Conservation (phyloP, 495 filamentous ascomycete genomes). For the Penicillium longicatenatum region DNA sequence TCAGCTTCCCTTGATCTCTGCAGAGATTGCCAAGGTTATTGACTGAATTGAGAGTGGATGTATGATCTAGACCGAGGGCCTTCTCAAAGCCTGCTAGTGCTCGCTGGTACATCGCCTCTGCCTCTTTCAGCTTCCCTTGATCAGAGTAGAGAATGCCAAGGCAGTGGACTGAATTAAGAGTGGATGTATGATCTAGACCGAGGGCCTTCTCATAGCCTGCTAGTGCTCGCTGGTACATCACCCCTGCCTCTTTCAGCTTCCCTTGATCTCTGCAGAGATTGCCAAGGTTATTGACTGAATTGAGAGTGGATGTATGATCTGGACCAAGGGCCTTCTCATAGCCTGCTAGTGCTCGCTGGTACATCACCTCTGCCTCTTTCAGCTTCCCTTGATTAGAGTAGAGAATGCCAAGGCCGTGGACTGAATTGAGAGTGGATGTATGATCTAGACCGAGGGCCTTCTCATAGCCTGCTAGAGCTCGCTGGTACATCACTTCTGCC, state of each 20-base stretch:
- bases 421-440: too few species aligned
- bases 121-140: constrained; percentile 37
- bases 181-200: constrained; percentile 35
- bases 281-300: background rate
- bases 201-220: constrained; percentile 36
- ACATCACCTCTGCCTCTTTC: too few species aligned
- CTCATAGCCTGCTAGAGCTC: too few species aligned
- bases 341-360: too few species aligned
- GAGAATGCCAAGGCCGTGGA: too few species aligned
- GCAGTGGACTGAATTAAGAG: constrained; percentile 37
- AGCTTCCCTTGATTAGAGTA: too few species aligned
- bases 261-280: constrained; percentile 27
- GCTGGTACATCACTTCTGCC: too few species aligned
- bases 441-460: too few species aligned
- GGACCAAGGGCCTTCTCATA: too few species aligned
- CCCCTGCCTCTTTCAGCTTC: constrained; percentile 39
- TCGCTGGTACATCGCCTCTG: constrained; percentile 26
- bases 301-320: too few species aligned
- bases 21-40: constrained; percentile 42
- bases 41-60: constrained; percentile 30
- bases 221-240: constrained; percentile 32
- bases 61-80: constrained; percentile 29
- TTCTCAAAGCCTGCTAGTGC: constrained; percentile 35
- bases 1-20: constrained; percentile 33
- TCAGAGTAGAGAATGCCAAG: constrained; percentile 26